Conservation (phyloP, 2,329 filamentous ascomycete species). For the Nemania serpens region DNA sequence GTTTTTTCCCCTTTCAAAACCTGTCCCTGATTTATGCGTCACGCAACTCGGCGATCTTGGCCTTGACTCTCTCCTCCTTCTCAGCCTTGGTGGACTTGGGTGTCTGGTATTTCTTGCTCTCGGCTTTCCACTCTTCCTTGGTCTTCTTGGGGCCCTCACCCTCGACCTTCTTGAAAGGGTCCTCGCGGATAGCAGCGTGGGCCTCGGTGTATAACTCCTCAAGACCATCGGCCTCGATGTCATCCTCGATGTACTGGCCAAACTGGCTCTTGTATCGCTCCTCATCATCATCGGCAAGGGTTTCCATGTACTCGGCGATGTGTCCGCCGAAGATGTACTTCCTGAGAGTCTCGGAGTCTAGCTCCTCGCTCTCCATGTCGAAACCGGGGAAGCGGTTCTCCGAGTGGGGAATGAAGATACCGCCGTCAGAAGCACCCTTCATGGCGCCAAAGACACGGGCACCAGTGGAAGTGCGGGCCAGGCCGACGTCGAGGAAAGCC, state of each 20-base stretch:
- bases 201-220: conserved; percentile 97
- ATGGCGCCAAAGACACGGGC: conserved; percentile 98
- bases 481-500: conserved; percentile 97
- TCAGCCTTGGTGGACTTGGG: conserved; percentile 81
- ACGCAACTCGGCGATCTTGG: conserved; percentile 85
- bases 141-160: conserved; percentile 81
- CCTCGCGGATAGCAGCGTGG: conserved; percentile 95
- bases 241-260: conserved; percentile 95
- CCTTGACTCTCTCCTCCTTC: conserved; percentile 82
- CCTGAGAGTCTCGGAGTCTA: conserved; percentile 94
- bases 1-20: conserved; percentile 27
- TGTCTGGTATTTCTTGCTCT: conserved; percentile 87
- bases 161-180: conserved; percentile 94
- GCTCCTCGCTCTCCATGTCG: conserved; percentile 97
- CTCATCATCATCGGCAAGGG: conserved; percentile 98
- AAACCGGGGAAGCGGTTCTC: conserved; percentile 99
- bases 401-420: conserved; percentile 95
- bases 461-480: conserved; percentile 95
- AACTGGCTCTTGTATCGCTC: conserved; percentile 99
- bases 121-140: conserved; percentile 96
- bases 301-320: conserved; percentile 99
- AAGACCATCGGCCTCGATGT: conserved; percentile 92
- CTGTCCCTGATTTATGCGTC: conserved; percentile 48
- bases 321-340: conserved; percentile 99
- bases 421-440: conserved; percentile 99